Percentiles rank a stretch among this genome's conserved stretches.
Evolutionary conservation across 306 rosid genomes (phyloP).

Genomic region (Delonix regia): DNA sequence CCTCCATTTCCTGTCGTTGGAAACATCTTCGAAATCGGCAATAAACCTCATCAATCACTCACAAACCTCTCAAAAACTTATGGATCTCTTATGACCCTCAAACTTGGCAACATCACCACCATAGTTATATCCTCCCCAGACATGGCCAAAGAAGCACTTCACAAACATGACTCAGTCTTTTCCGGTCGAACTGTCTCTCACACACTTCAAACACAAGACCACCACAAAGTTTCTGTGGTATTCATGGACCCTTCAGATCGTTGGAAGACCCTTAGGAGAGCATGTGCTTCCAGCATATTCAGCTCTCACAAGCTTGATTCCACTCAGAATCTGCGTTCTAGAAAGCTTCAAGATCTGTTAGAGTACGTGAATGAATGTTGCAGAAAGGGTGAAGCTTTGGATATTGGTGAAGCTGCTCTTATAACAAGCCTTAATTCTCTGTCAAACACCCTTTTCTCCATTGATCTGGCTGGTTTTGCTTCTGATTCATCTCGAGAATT

Average conservation of each 20-base stretch:
- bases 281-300: not conserved
- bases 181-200: not conserved
- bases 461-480: not conserved
- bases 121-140: not conserved
- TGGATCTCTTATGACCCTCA: not conserved
- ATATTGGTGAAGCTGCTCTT: not conserved
- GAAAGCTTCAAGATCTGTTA: not conserved
- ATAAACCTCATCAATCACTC: not conserved
- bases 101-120: not conserved
- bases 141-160: not conserved
- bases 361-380: not conserved
- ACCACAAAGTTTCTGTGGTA: not conserved
- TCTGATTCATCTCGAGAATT: not conserved
- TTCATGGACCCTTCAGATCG: not conserved
- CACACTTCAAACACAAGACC: not conserved
- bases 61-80: not conserved
- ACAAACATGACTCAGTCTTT: not conserved
- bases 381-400: not conserved
- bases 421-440: not conserved
- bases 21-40: slow-evolving; percentile 44
- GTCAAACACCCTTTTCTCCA: not conserved
- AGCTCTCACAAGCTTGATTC: not conserved
- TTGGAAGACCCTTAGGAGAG: not conserved
- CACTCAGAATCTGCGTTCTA: not conserved
- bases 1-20: slow-evolving; percentile 41